Base-by-base conservation (phyloP, 345 rosid species). In the Aegle marmelos region DNA sequence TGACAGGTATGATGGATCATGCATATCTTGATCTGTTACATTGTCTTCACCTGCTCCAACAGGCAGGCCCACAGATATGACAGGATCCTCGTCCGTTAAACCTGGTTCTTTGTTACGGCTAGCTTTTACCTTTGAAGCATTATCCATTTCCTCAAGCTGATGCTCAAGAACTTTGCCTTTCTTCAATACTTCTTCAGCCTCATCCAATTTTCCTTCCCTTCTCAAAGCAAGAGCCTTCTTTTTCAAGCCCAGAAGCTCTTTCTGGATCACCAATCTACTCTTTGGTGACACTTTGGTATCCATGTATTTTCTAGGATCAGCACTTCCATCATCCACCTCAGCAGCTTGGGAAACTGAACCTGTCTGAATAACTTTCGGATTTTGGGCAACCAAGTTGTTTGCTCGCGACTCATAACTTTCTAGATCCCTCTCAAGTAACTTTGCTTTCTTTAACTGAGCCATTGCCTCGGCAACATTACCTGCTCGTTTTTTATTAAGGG, bases 211-310 rank as follows among this genome's bases (percentile, higher is more conserved):
- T 39, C 97, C 97, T 85, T 91, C 97, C 84, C 93, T 92, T 86
- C 90, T 89, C 83, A 91, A 80, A 68, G 91, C 72, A 76, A 93
- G 90, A 67, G 94, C 95, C 82, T 89, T 90, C 91, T 88, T 91
- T 78, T 91, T 91, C 83, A 89, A 81, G 54, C 86, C 88, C 57
- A 93, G 86, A 79, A 92, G 93, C 82, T 92, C 97, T 82, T 84
- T 92, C 81, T 92, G 93, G 74, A 89, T 83, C 74, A 27, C 82
- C 73, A 88, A 82, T 83, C 89, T 88, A 83, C 85, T 91, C 77
- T 81, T 87, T 1, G 84, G 85, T 71, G 86, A 76, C 45, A 10
- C 73, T 64, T 88, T 87, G 67, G 75, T 37, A 73, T 50, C 82
- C 77, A 45, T 28, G 50, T 79, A 87, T 68, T 56, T 82, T 70